Conservation (phyloP, 2,329 filamentous ascomycete species). For the Aureobasidium leucospermi region DNA sequence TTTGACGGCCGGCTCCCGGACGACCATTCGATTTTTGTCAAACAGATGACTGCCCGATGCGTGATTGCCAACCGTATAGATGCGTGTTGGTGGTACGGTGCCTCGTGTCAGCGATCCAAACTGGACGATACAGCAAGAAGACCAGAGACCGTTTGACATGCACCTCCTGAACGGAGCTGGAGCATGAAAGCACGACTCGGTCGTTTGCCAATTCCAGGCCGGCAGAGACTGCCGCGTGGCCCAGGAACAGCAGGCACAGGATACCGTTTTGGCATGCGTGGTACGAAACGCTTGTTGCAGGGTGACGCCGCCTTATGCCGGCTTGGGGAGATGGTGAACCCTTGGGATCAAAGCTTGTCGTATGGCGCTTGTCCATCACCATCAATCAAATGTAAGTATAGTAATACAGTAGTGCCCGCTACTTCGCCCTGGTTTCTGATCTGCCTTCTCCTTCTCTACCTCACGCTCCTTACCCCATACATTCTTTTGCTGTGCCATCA, state of each 20-base stretch:
- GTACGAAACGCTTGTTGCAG: slow-evolving; percentile 10
- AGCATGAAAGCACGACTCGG: slow-evolving; percentile 14
- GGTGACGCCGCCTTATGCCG: slow-evolving; percentile 10
- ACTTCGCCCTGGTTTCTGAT: slow-evolving; percentile 4
- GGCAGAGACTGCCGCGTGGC: slow-evolving; percentile 5
- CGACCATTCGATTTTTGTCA: neutral
- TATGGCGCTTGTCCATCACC: slow-evolving; percentile 1
- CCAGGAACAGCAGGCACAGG: slow-evolving; percentile 5
- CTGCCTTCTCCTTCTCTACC: neutral
- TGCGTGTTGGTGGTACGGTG: neutral
- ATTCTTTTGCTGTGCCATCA: slow-evolving; percentile 3
- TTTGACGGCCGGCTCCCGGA: neutral
- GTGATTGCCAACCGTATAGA: neutral
- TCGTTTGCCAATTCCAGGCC: slow-evolving; percentile 26
- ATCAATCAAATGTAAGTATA: slow-evolving; percentile 5
- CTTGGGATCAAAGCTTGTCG: slow-evolving; percentile 9
- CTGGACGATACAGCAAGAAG: neutral
- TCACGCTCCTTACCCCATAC: slow-evolving; percentile 3
- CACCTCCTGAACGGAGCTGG: neutral
- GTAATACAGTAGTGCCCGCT: slow-evolving; percentile 2
- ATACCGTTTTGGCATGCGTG: neutral
- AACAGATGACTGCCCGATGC: neutral
- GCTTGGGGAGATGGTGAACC: slow-evolving; percentile 1
- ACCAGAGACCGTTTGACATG: neutral
- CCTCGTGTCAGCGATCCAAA: neutral